Base-by-base conservation (phyloP, 306 rosid genomes). In the Vigna nakashimae region DNA sequence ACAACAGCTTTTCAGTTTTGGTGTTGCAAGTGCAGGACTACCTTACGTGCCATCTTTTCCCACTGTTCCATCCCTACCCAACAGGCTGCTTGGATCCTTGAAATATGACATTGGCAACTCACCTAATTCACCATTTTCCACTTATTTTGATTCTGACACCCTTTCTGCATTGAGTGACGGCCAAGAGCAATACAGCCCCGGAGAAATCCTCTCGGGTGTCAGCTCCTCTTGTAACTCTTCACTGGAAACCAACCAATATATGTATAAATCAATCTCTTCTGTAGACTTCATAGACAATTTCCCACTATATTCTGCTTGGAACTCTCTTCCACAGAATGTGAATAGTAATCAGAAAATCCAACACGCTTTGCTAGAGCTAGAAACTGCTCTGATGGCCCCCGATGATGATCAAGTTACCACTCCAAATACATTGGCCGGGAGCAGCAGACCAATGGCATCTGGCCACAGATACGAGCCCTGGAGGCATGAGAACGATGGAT, bases 301-400 rank as follows among this genome's bases (percentile, higher is more conserved):
- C 66, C 84, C 65, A 55, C 80, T 71, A 46, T 82, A 86, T 85
- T 83, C 93, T 22, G 50, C 82, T 48, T 49, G 72, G 69, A 69
- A 81, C 49, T 67, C 85, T 69, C 56, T 72, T 62, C 70, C 65
- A 24, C 84, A 82, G 79, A 80, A 91, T 70, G 89, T 85, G 24
- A 87, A 59, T 59, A 78, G 69, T 4, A 79, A 78, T 60, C 91
- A 63, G 68, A 81, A 79, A 74, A 82, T 92, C 52, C 79, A 79
- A 60, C 81, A 82, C 50, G 84, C 84, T 2, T 80, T 96, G 86
- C 86, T 87, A 70, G 90, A 91, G 69, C 75, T 95, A 71, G 98
- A 95, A 89, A 83, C 88, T 76, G 94, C 86, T 80, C 78, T 96
- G 71, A 96, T 96, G 99, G 96, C 89, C 49, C 94, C 97, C 1